Evolutionary conservation across 2,329 filamentous ascomycete species (phyloP).

Genomic region (Pyrenochaeta sp.): DNA sequence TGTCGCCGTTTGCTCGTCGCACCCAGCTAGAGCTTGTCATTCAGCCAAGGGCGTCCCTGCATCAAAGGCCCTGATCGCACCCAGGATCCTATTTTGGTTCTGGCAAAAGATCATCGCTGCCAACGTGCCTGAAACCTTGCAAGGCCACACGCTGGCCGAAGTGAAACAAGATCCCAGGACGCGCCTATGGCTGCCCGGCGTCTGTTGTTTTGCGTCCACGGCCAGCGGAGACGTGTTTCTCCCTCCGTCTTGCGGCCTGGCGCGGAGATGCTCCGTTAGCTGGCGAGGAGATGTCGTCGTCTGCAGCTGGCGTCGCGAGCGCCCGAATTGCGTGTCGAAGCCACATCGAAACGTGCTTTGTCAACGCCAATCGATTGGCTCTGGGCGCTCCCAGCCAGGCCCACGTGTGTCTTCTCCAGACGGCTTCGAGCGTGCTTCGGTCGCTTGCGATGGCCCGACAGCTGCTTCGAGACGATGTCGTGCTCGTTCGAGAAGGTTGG

Average conservation of each 20-base stretch:
- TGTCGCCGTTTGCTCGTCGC: background rate
- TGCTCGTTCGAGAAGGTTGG: background rate
- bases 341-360: background rate
- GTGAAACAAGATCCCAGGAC: background rate
- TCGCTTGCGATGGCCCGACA: background rate
- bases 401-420: background rate
- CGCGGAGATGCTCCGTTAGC: no score
- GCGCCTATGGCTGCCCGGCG: background rate
- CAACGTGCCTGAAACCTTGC: constrained; percentile 1
- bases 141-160: no score
- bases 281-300: no score
- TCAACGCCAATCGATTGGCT: background rate
- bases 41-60: background rate
- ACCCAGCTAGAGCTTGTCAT: no score
- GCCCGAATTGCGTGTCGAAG: constrained; percentile 1
- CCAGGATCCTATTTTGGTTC: background rate
- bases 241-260: background rate
- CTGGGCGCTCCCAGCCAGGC: background rate
- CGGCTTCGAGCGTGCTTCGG: background rate
- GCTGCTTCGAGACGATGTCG: background rate
- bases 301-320: background rate
- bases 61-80: background rate
- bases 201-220: background rate
- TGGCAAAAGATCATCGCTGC: constrained; percentile 1
- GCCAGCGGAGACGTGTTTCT: background rate